These are phyloP conservation scores for Blepharisma undulans DNA, from an alignment of 169 alveolate genomes.

Conservation along the genomic window DNA sequence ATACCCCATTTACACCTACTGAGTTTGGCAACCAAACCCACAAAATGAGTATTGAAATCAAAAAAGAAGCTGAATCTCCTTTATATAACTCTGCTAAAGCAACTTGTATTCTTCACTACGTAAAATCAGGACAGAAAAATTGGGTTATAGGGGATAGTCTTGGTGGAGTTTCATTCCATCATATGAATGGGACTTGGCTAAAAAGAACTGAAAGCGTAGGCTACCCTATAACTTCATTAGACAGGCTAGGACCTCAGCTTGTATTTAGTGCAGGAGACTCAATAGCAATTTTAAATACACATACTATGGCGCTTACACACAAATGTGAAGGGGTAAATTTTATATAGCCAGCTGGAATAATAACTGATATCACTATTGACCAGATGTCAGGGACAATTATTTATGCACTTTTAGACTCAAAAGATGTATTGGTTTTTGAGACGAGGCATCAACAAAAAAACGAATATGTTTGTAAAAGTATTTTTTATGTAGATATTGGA, in stretches of 20 bases:
- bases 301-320: not conserved
- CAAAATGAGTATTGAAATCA: not conserved
- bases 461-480: slow-evolving; percentile 15
- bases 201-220: not conserved
- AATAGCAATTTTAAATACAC: slow-evolving; percentile 8
- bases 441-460: not conserved
- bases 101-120: not conserved
- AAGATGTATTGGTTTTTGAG: not conserved
- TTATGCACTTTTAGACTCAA: not conserved
- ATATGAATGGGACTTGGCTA: not conserved
- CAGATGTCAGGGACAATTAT: not conserved
- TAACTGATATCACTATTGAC: slow-evolving; percentile 2
- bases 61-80: not conserved
- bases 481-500: not conserved
- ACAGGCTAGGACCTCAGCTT: slow-evolving; percentile 11
- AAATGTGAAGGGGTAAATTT: not conserved
- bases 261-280: not conserved
- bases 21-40: not conserved
- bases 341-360: not conserved
- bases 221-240: not conserved
- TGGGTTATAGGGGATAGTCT: slow-evolving; percentile 22
- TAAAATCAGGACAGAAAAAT: slow-evolving; percentile 22
- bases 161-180: not conserved
- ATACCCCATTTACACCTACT: not conserved
- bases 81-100: not conserved